Evolutionary conservation across 2,329 filamentous ascomycete genomes (phyloP).

Genomic region (Ophiocordyceps camponoti-saundersi): DNA sequence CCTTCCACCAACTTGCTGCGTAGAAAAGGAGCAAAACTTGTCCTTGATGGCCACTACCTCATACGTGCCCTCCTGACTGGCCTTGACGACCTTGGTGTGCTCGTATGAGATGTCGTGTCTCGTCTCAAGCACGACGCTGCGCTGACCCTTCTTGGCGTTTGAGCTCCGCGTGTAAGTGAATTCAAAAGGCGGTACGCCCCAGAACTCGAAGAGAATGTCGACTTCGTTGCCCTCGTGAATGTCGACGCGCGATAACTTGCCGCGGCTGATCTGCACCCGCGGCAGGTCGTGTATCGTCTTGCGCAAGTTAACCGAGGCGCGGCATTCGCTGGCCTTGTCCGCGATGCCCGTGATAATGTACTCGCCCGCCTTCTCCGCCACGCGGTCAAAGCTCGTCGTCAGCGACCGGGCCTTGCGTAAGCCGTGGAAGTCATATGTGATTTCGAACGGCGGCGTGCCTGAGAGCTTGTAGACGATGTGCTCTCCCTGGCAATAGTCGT

Average conservation of each 20-base stretch:
- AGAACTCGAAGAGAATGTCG: constrained; percentile 88
- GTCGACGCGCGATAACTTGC: constrained; percentile 64
- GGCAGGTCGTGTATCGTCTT: constrained; percentile 87
- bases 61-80: constrained; percentile 89
- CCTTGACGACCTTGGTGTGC: constrained; percentile 63
- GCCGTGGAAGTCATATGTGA: constrained; percentile 80
- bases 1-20: constrained; percentile 38
- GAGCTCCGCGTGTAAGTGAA: constrained; percentile 91
- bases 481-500: constrained; percentile 91
- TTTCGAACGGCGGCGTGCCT: constrained; percentile 80
- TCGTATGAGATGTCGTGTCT: constrained; percentile 74
- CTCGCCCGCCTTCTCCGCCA: constrained; percentile 78
- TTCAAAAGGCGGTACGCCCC: constrained; percentile 89
- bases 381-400: constrained; percentile 75
- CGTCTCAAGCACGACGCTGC: constrained; percentile 71
- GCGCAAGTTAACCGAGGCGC: constrained; percentile 57
- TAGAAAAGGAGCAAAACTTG: constrained; percentile 76
- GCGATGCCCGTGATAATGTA: constrained; percentile 78
- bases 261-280: constrained; percentile 76
- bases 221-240: constrained; percentile 95
- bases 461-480: constrained; percentile 83
- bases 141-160: constrained; percentile 66
- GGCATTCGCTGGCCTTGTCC: constrained; percentile 79
- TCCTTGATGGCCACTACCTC: constrained; percentile 96
- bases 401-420: constrained; percentile 63